phyloP scores from a whole-genome alignment of 129 eudicot genomes.

The Helianthus tuberosus region DNA sequence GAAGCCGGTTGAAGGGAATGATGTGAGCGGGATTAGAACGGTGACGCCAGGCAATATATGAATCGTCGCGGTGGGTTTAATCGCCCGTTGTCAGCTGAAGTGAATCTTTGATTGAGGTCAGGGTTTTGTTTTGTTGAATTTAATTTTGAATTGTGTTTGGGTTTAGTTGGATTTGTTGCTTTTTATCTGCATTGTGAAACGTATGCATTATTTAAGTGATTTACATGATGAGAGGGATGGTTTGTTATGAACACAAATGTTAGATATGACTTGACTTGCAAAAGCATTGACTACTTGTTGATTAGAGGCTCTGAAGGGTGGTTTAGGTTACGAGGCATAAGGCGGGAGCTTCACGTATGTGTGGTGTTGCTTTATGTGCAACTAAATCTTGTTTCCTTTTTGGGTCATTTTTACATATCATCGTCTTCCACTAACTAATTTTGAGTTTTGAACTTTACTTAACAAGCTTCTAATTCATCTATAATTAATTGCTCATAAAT shows the following conservation, averaged over 20 bases:
- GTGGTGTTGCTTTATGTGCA: not conserved
- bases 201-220: no score
- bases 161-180: not conserved
- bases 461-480: no score
- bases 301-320: not conserved
- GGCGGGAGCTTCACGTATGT: not conserved
- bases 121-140: not conserved
- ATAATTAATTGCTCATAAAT: no score
- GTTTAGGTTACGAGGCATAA: not conserved
- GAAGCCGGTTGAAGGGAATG: conserved; percentile 86
- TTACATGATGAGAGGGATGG: not conserved
- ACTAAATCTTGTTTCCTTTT: no score
- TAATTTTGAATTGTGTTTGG: conserved; percentile 2
- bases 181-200: no score
- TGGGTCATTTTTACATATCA: no score
- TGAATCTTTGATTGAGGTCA: conserved; percentile 64
- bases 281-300: conserved; percentile 5
- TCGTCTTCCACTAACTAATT: no score
- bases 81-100: conserved; percentile 93
- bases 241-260: not conserved
- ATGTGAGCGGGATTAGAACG: conserved; percentile 79
- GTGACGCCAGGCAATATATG: conserved; percentile 95
- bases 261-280: conserved; percentile 2
- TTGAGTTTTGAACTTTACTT: no score
- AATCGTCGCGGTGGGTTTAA: conserved; percentile 95